Base-by-base conservation (phyloP, 441 rosid species). In the Mallotus repandus region DNA sequence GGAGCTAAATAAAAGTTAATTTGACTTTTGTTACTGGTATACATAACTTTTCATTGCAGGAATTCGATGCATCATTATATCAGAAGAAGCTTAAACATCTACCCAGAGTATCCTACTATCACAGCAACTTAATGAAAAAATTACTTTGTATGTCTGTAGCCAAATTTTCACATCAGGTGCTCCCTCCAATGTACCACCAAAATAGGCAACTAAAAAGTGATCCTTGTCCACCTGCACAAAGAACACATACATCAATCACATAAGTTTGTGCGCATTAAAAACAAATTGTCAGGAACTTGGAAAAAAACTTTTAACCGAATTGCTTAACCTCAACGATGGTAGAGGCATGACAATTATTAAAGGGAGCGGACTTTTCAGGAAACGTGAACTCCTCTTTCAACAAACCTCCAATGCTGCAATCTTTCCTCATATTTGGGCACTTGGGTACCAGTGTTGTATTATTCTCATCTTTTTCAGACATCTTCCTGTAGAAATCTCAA, bases 131-230 rank as follows among this genome's bases (percentile, higher is more conserved):
- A 52, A 18, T 32, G 32, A 48, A 19, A 38, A 12, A 18, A 19
- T 74, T 80, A 91, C 97, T 88, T 79, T 85, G 83, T 85, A 85
- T 41, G 82, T 85, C 84, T 94, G 98, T 74, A 89, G 70, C 97
- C 97, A 92, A 60, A 94, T 91, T 70, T 92, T 91, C 58, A 94
- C 98, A 87, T 92, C 94, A 70, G 94, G 85, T 50, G 96, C 97
- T 77, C 99, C 97, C 84, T 95, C 96, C 5, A 0, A 21, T 3
- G 86, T 56, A 50, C 97, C 98, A 48, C 94, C 98, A 68, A 91
- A 95, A 85, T 89, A 91, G 45, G 98, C 93, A 85, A 87, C 80
- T 84, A 95, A 67, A 72, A 95, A 92, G 57, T 92, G 92, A 83
- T 82, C 85, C 76, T 86, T 57, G 9, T 18, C 96, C 57, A 95